Evolutionary conservation across 768 basidiomycete genomes (phyloP).

Genomic region (Rhizopogon rudus): DNA sequence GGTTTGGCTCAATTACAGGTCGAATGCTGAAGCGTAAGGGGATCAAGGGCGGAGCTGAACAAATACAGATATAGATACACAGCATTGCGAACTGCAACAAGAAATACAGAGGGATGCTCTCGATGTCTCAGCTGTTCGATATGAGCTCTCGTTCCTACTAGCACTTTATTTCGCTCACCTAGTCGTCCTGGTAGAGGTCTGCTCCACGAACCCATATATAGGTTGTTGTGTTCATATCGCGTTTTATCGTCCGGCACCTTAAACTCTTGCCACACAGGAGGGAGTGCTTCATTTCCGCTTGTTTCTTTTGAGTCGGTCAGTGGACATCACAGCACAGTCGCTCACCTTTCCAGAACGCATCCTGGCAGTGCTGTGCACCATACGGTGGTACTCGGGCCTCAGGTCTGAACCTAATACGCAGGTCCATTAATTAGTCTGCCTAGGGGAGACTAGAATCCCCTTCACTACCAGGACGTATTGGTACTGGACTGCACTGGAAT

Average conservation of each 20-base stretch:
- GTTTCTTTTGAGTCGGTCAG: background rate
- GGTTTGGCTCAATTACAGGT: too few relatives aligned
- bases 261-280: background rate
- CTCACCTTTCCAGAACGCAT: constrained; percentile 1
- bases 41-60: too few relatives aligned
- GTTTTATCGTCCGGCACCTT: background rate
- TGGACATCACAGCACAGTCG: too few relatives aligned
- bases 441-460: too few relatives aligned
- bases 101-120: too few relatives aligned
- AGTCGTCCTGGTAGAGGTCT: background rate
- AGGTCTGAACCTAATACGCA: background rate
- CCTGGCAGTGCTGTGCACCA: background rate
- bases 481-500: too few relatives aligned
- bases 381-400: background rate
- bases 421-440: too few relatives aligned
- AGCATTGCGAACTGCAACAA: too few relatives aligned
- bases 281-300: background rate
- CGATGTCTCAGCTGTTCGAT: too few relatives aligned
- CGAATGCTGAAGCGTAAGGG: too few relatives aligned
- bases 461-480: too few relatives aligned
- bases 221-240: background rate
- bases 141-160: background rate
- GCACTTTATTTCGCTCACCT: background rate
- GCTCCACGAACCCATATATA: background rate
- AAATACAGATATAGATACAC: too few relatives aligned